Conservation (phyloP, 805 yeast genomes). For the Diddensiella transvaalensis region DNA sequence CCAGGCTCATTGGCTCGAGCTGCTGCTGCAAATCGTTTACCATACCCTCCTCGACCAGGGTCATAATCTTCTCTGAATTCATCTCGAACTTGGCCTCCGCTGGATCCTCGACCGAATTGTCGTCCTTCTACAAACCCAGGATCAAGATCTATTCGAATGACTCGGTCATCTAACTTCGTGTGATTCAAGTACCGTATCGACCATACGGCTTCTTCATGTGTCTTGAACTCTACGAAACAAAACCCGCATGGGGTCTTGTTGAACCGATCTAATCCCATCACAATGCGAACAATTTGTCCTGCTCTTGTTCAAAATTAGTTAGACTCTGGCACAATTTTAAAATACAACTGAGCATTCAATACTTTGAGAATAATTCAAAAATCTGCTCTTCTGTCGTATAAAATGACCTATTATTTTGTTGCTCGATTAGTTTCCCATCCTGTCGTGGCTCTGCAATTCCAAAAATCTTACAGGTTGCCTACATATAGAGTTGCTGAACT, state of each 20-base stretch:
- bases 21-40: conserved; percentile 27
- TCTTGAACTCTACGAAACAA: conserved; percentile 79
- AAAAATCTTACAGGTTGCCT: conserved; percentile 58
- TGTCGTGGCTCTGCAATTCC: not conserved
- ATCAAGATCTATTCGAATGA: conserved; percentile 83
- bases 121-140: conserved; percentile 96
- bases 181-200: conserved; percentile 79
- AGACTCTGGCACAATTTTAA: not conserved
- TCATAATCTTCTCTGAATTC: conserved; percentile 49
- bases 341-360: conserved; percentile 28
- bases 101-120: conserved; percentile 89
- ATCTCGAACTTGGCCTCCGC: conserved; percentile 88
- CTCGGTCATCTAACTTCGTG: conserved; percentile 79
- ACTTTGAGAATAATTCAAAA: conserved; percentile 77
- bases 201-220: conserved; percentile 67
- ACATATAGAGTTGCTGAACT: conserved; percentile 78
- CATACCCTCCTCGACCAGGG: conserved; percentile 44
- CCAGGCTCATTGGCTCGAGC: conserved; percentile 3
- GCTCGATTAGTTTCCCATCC: not conserved
- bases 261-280: conserved; percentile 93
- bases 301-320: conserved; percentile 3
- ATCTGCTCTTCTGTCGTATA: conserved; percentile 95
- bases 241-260: conserved; percentile 95
- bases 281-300: conserved; percentile 56
- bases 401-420: conserved; percentile 45